Evolutionary conservation across 169 alveolate species (phyloP).

Genomic region (Ichthyophthirius multifiliis): DNA sequence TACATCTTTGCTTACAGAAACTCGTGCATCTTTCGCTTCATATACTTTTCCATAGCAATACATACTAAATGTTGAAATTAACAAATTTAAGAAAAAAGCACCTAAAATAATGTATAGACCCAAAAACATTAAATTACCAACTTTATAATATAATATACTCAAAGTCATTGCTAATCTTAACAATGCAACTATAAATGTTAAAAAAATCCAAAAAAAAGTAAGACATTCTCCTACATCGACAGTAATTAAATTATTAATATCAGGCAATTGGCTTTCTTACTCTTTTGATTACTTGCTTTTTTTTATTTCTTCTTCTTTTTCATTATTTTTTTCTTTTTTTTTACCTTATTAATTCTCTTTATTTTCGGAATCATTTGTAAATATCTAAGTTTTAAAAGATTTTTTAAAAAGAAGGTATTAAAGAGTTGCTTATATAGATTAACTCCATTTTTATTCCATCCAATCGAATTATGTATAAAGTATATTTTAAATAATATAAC

Average conservation of each 20-base stretch:
- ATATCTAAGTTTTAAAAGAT: not conserved
- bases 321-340: no score
- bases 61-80: not conserved
- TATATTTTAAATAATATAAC: no score
- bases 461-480: no score
- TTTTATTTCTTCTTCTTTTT: not conserved
- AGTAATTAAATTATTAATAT: constrained; percentile 33
- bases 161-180: not conserved
- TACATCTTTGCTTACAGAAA: constrained; percentile 33
- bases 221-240: constrained; percentile 33
- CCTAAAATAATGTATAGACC: constrained; percentile 13
- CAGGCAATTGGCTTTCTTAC: constrained; percentile 13
- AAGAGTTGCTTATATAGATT: not conserved
- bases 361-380: not conserved
- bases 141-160: not conserved
- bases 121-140: constrained; percentile 19
- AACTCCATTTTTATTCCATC: no score
- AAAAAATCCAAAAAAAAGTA: constrained; percentile 23
- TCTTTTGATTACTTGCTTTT: not conserved
- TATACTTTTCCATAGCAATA: constrained; percentile 11
- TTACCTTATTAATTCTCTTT: no score
- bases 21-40: constrained; percentile 24
- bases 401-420: not conserved
- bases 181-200: not conserved
- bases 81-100: not conserved